A percentile compares a stretch with the other conserved stretches of the same genome.
Evolutionary conservation across 2,329 filamentous ascomycete species (phyloP).

Genomic region (Alternaria triticina): DNA sequence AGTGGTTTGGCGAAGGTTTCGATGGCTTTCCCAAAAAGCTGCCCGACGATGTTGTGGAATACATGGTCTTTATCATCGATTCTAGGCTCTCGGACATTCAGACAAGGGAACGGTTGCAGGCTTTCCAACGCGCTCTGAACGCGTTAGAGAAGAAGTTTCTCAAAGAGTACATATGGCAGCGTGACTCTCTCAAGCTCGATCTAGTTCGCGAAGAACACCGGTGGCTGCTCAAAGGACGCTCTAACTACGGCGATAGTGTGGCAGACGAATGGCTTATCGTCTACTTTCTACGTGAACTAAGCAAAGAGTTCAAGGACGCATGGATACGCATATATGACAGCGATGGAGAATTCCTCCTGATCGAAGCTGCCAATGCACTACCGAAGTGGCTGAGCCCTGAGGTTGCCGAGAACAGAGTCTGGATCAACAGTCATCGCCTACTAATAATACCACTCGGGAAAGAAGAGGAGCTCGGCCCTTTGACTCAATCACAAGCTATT

Average conservation of each 20-base stretch:
- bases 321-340: constrained; percentile 87
- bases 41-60: constrained; percentile 86
- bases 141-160: constrained; percentile 69
- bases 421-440: constrained; percentile 81
- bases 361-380: constrained; percentile 87
- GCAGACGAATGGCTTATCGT: constrained; percentile 98
- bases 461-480: constrained; percentile 35
- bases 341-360: constrained; percentile 93
- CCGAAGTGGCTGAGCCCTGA: constrained; percentile 93
- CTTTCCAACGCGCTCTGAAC: constrained; percentile 71
- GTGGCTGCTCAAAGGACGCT: constrained; percentile 73
- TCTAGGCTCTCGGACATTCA: constrained; percentile 60
- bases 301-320: constrained; percentile 70
- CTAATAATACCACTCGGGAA: constrained; percentile 69
- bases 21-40: constrained; percentile 70
- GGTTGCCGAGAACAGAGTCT: constrained; percentile 83
- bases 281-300: constrained; percentile 83
- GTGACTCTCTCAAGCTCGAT: constrained; percentile 77
- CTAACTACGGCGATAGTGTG: constrained; percentile 90
- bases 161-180: constrained; percentile 95
- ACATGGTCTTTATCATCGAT: constrained; percentile 76
- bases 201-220: constrained; percentile 63
- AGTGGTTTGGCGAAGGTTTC: constrained; percentile 71
- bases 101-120: constrained; percentile 70
- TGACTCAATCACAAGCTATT: constrained; percentile 71